Evolutionary conservation across 2,329 filamentous ascomycete species (phyloP), one percentile per base, ranked within the genome.

Genomic region (Alternaria conjuncta): DNA sequence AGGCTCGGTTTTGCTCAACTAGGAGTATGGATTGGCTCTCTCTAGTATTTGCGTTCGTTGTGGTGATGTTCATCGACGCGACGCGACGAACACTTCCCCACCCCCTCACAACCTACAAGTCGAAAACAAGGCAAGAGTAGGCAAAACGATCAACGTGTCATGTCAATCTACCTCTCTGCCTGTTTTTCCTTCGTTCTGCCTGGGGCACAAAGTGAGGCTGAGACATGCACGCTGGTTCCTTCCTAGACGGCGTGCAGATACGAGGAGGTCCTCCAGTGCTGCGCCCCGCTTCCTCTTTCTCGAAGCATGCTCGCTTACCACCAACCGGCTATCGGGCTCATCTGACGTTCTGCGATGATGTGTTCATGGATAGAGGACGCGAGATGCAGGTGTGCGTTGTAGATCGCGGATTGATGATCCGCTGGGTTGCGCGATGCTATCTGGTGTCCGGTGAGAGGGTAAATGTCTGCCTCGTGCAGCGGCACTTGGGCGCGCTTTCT

Each of bases 201-300:
- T 41, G 30, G 18, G 30, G 49, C 28, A 54, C 9, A 59, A 54
- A 53, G 57, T 54, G 57, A 59, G 41, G 49, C 57, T 59, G 47
- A 54, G 57, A 54, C 26, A 20, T 49, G 26, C 30, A 25, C 28
- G 25, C 23, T 51, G 7, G 28, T 30, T 32, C 44, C 28, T 46
- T 28, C 47, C 28, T 45, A n/a, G 55, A 57, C 51, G 6, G 45
- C 45, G 25, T 57, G 55, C 55, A 57, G 55, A 50, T 50, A 50
- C 55, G 45, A 50, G 21, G 43, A 49, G 30, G 44, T 57, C 45
- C 45, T 57, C 7, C 55, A n/a, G 8, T 49, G 55, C 55, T 57
- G 44, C 55, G 45, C 44, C 55, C 53, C 45, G 13, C 51, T 41
- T 18, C 4, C 30, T 26, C 28, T 49, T 23, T 23, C 43, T 28